These are phyloP conservation scores for Strigomonas galati DNA, from an alignment of 208 protist species.

Conservation along the genomic window DNA sequence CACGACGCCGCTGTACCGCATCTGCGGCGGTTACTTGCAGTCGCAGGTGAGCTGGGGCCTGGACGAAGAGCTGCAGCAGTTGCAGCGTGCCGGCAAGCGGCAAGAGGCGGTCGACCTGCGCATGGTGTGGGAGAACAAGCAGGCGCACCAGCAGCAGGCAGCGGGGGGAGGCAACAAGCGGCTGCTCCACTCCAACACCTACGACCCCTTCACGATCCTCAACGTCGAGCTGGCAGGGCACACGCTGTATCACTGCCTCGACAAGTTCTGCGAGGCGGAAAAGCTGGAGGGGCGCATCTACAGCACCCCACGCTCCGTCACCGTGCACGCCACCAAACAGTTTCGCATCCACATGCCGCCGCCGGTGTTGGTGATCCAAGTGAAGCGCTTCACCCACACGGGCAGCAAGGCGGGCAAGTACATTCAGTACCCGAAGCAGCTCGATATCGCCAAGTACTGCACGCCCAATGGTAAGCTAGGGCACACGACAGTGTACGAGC, in stretches of 20 bases:
- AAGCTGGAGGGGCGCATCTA: conserved; percentile 73
- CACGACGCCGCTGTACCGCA: conserved; percentile 76
- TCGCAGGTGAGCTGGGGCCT: conserved; percentile 81
- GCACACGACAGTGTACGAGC: conserved; percentile 73
- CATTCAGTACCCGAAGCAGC: conserved; percentile 55
- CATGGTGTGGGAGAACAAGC: conserved; percentile 35
- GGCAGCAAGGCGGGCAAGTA: conserved; percentile 66
- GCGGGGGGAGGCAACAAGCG: conserved; percentile 7
- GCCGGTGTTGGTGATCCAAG: conserved; percentile 80
- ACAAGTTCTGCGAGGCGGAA: conserved; percentile 70
- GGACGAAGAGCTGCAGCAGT: conserved; percentile 75
- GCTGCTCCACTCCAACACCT: conserved; percentile 73
- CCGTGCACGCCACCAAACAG: conserved; percentile 77
- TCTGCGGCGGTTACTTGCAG: conserved; percentile 81
- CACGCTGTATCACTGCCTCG: conserved; percentile 73
- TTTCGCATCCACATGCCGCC: conserved; percentile 78
- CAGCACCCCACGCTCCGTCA: conserved; percentile 65
- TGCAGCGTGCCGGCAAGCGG: conserved; percentile 53
- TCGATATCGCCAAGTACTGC: conserved; percentile 67
- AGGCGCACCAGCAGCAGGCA: neutral
- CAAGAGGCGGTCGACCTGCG: conserved; percentile 76
- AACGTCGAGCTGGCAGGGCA: conserved; percentile 69
- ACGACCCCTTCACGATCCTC: conserved; percentile 83
- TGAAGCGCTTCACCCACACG: conserved; percentile 82
- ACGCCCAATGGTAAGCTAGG: conserved; percentile 15